Evolutionary conservation across 257 asterid species (phyloP), one percentile per base, ranked within the genome.

Genomic region (Mentha longifolia): DNA sequence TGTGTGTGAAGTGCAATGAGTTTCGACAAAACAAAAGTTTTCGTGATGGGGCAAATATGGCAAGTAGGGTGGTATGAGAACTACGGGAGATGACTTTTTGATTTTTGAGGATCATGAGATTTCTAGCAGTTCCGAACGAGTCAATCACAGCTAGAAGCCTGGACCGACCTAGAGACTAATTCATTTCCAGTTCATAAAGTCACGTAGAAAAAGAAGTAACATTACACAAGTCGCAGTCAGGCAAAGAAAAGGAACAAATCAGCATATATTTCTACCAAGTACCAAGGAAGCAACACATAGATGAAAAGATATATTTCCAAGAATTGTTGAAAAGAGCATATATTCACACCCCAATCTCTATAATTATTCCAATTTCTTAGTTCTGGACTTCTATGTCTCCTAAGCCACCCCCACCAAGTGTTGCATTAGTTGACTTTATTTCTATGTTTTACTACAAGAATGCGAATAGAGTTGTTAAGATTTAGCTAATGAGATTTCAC

Each of bases 291-390:
- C 55, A 56, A 5, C 17, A 22, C 16, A 10, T 1, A 30, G 59
- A 63, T 28, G 20, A 41, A 5, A 55, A 73, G n/a, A n/a, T 16
- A 33, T 14, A 46, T 45, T 22, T 67, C 11, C 13, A 64, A 46
- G 47, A 58, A 65, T 17, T 39, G 74, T 65, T 31, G 61, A 54
- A 31, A 70, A 65, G 61, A 42, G 56, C 74, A 65, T 57, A 62
- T 55, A 65, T 65, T 66, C 50, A n/a, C 39, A 11, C 50, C 51
- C 39, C 31, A 4, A 41, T 35, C 46, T 47, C 58, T 52, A 22
- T 3, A 20, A 25, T 19, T 37, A 39, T 50, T 51, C 41, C 9
- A 41, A 35, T 49, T 46, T 42, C 65, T 17, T 50, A n/a, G 42
- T 68, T 45, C 68, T 22, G 55, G n/a, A 39, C 9, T 64, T 56